Conservation (phyloP, 176 grass and related monocot species). For the maize (Zea mays) region Zm-B73-REFERENCE-NAM-5.0 NC_050103.1:113060001-113060500, state of each 20-base stretch:
- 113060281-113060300: slow-evolving; percentile 74
- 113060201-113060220: slow-evolving; percentile 85
- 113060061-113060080: slow-evolving; percentile 83
- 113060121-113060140: slow-evolving; percentile 80
- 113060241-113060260: not conserved
- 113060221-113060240: slow-evolving; percentile 19
- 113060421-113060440: slow-evolving; percentile 93
- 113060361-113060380: slow-evolving; percentile 94
- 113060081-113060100: slow-evolving; percentile 93
- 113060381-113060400: slow-evolving; percentile 94
- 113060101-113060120: slow-evolving; percentile 69
- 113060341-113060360: slow-evolving; percentile 91
- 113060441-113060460: slow-evolving; percentile 85
- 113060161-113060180: slow-evolving; percentile 96
- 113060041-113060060: slow-evolving; percentile 91
- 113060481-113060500: slow-evolving; percentile 69
- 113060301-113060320: slow-evolving; percentile 96
- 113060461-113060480: slow-evolving; percentile 88
- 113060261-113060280: slow-evolving; percentile 2
- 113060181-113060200: slow-evolving; percentile 84
- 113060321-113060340: slow-evolving; percentile 93
- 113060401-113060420: slow-evolving; percentile 96
- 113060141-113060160: slow-evolving; percentile 97
- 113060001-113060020: slow-evolving; percentile 28
- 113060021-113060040: slow-evolving; percentile 95